phyloP scores from a whole-genome alignment of 306 rosid species.

The Fragaria ananassa region DNA sequence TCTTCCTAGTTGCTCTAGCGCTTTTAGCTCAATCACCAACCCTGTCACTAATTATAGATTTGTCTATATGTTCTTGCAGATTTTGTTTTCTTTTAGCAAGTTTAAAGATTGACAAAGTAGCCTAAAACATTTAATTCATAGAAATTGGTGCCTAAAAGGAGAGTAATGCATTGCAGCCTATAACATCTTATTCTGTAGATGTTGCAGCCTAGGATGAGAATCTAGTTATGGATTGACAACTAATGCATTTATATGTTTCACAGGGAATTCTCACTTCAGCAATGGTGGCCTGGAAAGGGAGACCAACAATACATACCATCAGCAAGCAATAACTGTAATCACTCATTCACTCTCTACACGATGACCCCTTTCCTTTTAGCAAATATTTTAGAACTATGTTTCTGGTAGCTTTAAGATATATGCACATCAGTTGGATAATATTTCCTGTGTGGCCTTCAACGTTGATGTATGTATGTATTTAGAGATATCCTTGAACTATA shows the following conservation, averaged over 20 bases:
- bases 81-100: not conserved
- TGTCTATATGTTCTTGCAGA: not conserved
- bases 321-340: conserved; percentile 46
- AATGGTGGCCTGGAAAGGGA: conserved; percentile 54
- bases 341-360: conserved; percentile 25
- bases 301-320: conserved; percentile 31
- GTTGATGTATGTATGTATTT: not conserved
- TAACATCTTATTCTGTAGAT: not conserved
- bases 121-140: not conserved
- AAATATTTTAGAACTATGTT: not conserved
- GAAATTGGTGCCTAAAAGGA: not conserved
- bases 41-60: not conserved
- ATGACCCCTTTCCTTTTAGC: not conserved
- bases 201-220: not conserved
- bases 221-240: not conserved
- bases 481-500: not conserved
- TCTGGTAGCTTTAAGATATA: not conserved
- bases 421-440: not conserved
- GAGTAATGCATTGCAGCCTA: not conserved
- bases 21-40: not conserved
- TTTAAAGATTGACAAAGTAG: not conserved
- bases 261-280: conserved; percentile 52
- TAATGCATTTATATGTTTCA: conserved; percentile 13
- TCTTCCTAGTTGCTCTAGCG: not conserved
- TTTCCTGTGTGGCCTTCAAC: not conserved